Conservation (phyloP, 1,284 basidiomycete species). For the Stygiomarasmius scandens region DNA sequence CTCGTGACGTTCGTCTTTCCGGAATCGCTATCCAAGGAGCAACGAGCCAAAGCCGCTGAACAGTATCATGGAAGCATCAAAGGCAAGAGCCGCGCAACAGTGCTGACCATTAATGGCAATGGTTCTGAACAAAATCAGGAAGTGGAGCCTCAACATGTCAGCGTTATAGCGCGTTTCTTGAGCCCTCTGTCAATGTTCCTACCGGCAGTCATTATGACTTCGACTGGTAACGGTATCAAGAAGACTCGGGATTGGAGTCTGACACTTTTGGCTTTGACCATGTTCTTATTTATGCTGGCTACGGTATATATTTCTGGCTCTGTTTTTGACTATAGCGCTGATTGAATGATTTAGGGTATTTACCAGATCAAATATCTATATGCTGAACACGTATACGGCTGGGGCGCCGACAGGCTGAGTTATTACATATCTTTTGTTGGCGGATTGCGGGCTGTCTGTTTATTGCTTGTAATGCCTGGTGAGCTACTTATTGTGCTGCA, state of each 20-base stretch:
- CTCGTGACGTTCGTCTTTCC: constrained; percentile 64
- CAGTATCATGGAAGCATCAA: constrained; percentile 30
- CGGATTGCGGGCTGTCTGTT: constrained; percentile 47
- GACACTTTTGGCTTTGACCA: constrained; percentile 44
- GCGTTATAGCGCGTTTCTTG: constrained; percentile 38
- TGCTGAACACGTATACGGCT: constrained; percentile 53
- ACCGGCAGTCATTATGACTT: constrained; percentile 43
- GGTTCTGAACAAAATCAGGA: background rate
- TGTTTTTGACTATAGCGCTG: too few species aligned
- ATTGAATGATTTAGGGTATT: too few species aligned
- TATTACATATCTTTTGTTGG: constrained; percentile 55
- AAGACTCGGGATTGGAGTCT: constrained; percentile 48
- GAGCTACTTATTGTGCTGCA: too few species aligned
- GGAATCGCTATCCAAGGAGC: constrained; percentile 58
- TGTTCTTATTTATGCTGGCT: constrained; percentile 53
- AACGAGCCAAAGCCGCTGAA: constrained; percentile 34
- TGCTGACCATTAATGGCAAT: constrained; percentile 11
- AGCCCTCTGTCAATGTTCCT: constrained; percentile 58
- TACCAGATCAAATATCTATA: constrained; percentile 56
- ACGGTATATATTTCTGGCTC: constrained; percentile 39
- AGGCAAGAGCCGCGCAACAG: constrained; percentile 26
- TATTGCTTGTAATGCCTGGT: constrained; percentile 53
- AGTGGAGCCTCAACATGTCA: constrained; percentile 9
- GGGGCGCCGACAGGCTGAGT: constrained; percentile 48
- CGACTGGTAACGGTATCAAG: constrained; percentile 29